Percentiles rank a stretch among this genome's conserved stretches.
Conservation (phyloP, 208 protist species). For the Acanthamoeba sp. region DNA sequence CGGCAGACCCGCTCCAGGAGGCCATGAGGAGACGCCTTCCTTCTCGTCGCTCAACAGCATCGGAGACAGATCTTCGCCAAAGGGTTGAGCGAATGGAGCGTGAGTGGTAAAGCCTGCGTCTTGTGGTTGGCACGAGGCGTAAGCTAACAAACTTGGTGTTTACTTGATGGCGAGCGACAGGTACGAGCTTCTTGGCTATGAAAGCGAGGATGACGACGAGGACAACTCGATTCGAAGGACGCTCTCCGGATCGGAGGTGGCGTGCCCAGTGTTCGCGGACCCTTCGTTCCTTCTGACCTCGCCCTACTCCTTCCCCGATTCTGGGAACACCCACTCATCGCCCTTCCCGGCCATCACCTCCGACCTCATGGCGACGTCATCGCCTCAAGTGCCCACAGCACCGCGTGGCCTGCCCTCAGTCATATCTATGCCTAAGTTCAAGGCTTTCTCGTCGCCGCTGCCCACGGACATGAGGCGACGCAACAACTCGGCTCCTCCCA, state of each 20-base stretch:
- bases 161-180: too few relatives aligned
- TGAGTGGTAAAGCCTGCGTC: too few relatives aligned
- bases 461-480: not conserved
- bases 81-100: constrained; percentile 37
- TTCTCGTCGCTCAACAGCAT: not conserved
- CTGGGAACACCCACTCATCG: not conserved
- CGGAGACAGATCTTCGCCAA: not conserved
- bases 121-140: too few relatives aligned
- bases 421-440: constrained; percentile 7
- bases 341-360: not conserved
- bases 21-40: not conserved
- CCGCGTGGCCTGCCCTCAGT: not conserved
- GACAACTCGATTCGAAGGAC: constrained; percentile 19
- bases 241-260: constrained; percentile 36
- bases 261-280: not conserved
- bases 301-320: not conserved
- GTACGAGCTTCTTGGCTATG: constrained; percentile 3
- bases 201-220: constrained; percentile 15
- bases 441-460: not conserved
- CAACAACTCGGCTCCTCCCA: not conserved
- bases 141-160: not conserved
- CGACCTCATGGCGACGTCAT: not conserved
- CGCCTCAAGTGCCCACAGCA: not conserved
- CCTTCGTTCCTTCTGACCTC: not conserved
- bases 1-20: not conserved